Base-by-base conservation (phyloP, 2,329 filamentous ascomycete genomes). In the Ophiostoma australiae region DNA sequence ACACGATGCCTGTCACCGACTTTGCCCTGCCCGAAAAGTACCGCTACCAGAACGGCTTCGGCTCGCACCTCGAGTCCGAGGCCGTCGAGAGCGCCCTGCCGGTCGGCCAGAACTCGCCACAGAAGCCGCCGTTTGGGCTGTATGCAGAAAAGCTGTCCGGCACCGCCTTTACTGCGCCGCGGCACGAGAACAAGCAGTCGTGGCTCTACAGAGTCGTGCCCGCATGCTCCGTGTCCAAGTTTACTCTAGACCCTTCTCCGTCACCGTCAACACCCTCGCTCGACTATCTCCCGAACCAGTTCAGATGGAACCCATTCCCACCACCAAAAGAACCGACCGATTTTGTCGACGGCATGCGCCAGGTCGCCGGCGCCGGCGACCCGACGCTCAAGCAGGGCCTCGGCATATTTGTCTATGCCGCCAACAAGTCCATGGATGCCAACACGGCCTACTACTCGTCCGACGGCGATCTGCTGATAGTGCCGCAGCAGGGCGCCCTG, bases 141-240 rank as follows among this genome's bases (percentile, higher is more conserved):
- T 95, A 95, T 80, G 88, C 92, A 37, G 93, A 97, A 81, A 91
- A 91, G 81, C 84, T 92, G 63, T 91, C 89, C 0, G 90, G 90
- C 8, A 91, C 89, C 1, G 84, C 90, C 39, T 92, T 92, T 77
- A 91, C 89, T 4, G 88, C 89, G 1, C 89, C 90, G 0, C 83
- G 90, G 37, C 83, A 87, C 77, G 85, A 90, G 71, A 92, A 91
- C 79, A 87, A 87, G 76, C 89, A 91, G 78, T 85, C 89, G 58
- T 92, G 90, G 89, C 84, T 91, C 37, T 92, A 92, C 77, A 86
- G 90, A 20, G 87, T 91, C 73, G 80, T 89, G 63, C 89, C 90
- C 1, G 87, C 89, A 0, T 87, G 87, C 71, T 82, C 87, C 0
- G 88, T 91, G 74, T 80, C 81, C 37, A 86, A 79, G 77, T 91